Conservation (phyloP, 2,329 filamentous ascomycete genomes). For the Talaromyces amestolkiae region DNA sequence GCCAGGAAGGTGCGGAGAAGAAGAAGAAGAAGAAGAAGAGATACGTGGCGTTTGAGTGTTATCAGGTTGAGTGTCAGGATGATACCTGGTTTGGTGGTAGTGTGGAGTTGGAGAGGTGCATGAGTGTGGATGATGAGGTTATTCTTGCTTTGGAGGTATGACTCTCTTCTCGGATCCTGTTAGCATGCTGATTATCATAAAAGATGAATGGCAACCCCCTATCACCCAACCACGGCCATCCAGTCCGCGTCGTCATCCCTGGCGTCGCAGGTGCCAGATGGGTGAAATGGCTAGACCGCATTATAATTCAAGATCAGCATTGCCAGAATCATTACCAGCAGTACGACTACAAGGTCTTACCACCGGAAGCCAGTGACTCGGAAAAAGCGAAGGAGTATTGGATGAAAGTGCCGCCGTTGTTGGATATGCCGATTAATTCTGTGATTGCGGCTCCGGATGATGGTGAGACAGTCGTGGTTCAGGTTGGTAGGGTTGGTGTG, state of each 20-base stretch:
- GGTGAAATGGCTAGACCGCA: constrained; percentile 57
- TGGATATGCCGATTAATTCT: constrained; percentile 58
- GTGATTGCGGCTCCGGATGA: constrained; percentile 51
- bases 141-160: constrained; percentile 50
- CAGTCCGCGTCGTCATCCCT: constrained; percentile 52
- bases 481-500: constrained; percentile 44
- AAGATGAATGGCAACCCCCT: constrained; percentile 53
- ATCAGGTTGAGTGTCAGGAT: constrained; percentile 53
- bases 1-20: constrained; percentile 3
- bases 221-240: constrained; percentile 51
- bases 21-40: constrained; percentile 34
- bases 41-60: constrained; percentile 57
- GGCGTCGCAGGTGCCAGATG: constrained; percentile 54
- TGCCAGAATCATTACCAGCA: constrained; percentile 58
- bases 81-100: constrained; percentile 60
- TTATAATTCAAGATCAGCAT: constrained; percentile 52
- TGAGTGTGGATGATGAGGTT: constrained; percentile 46
- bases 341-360: constrained; percentile 59
- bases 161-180: neutral
- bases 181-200: no score
- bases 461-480: constrained; percentile 39
- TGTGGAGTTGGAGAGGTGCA: constrained; percentile 49
- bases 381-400: constrained; percentile 55
- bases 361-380: constrained; percentile 49
- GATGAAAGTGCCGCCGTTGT: constrained; percentile 50